phyloP scores from a whole-genome alignment of 2,329 filamentous ascomycete species.

The Epichloe glyceriae region DNA sequence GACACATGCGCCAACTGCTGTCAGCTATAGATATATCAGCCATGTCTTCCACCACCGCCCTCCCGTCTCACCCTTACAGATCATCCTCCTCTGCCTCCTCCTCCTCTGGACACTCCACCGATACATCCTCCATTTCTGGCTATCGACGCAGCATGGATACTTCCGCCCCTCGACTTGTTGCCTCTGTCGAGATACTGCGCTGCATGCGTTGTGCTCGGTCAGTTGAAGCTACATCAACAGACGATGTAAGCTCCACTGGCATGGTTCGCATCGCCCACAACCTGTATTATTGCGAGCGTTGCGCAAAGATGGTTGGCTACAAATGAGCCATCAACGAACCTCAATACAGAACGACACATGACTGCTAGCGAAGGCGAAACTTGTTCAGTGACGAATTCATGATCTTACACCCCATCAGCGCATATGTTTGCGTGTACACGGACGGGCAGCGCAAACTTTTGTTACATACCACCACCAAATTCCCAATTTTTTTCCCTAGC shows the following conservation, averaged over 20 bases:
- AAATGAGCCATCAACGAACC: conserved; percentile 27
- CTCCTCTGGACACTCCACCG: conserved; percentile 27
- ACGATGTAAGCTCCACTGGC: conserved; percentile 43
- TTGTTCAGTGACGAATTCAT: background rate
- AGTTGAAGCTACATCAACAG: conserved; percentile 47
- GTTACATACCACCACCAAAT: background rate
- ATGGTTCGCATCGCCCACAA: conserved; percentile 55
- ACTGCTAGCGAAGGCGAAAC: background rate
- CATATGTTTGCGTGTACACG: background rate
- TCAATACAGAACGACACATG: background rate
- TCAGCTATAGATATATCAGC: conserved; percentile 3
- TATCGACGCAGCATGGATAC: conserved; percentile 37
- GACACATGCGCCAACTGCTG: background rate
- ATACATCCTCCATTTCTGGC: conserved; percentile 17
- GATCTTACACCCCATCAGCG: background rate
- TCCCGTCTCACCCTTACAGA: conserved; percentile 10
- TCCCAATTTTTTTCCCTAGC: background rate
- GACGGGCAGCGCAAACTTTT: background rate
- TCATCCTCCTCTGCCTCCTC: conserved; percentile 20
- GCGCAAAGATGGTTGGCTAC: conserved; percentile 51
- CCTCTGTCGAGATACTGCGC: conserved; percentile 45
- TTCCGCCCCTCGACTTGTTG: conserved; percentile 26
- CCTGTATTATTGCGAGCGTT: conserved; percentile 53
- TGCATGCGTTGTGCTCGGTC: conserved; percentile 49
- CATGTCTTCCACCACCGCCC: conserved; percentile 7